Evolutionary conservation across 768 basidiomycete species (phyloP).

Genomic region (Tephrocybe sp.): DNA sequence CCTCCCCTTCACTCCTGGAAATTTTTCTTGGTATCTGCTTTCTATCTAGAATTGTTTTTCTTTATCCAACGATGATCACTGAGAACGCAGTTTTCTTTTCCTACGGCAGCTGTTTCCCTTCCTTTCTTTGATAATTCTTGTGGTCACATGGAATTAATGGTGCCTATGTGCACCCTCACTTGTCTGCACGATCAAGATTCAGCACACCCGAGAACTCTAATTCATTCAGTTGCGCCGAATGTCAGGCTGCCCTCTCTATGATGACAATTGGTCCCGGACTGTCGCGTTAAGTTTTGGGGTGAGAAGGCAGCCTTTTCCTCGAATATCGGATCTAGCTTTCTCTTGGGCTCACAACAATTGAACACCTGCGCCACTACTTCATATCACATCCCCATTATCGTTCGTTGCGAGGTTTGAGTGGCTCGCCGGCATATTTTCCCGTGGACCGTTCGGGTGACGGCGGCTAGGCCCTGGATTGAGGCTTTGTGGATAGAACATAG

Average conservation of each 20-base stretch:
- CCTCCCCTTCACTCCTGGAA: neutral
- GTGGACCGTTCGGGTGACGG: neutral
- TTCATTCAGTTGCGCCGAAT: neutral
- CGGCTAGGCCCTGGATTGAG: neutral
- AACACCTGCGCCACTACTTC: neutral
- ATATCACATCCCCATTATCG: neutral
- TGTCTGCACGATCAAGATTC: neutral
- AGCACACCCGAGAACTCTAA: neutral
- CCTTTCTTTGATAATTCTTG: neutral
- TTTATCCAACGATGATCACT: slow-evolving; percentile 3
- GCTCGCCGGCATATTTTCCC: neutral
- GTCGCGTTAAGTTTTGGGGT: neutral
- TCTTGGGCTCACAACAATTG: no score
- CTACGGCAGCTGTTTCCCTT: neutral
- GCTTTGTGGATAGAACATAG: slow-evolving; percentile 2
- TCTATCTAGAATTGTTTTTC: slow-evolving; percentile 7
- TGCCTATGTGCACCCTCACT: neutral
- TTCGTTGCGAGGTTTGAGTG: neutral
- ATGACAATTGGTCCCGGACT: neutral
- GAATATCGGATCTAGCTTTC: no score
- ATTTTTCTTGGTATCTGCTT: slow-evolving; percentile 1
- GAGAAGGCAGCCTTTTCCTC: neutral
- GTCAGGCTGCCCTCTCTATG: neutral
- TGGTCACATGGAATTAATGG: slow-evolving; percentile 9
- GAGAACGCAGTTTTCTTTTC: neutral